phyloP scores from a whole-genome alignment of 176 grass and related monocot species.

The Carex myosuroides region DNA sequence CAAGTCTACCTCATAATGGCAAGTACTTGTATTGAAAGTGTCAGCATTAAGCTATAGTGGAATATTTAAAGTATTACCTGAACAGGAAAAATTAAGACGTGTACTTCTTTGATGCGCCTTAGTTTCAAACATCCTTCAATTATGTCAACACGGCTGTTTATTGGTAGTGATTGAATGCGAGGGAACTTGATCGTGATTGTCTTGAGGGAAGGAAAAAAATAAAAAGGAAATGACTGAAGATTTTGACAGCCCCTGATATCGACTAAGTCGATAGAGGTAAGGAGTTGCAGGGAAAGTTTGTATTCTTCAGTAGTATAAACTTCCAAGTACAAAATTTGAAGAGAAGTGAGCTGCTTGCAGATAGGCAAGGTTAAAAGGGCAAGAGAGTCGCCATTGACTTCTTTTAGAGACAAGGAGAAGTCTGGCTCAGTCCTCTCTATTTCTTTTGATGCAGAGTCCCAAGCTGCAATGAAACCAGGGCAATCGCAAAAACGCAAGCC shows the following conservation, averaged over 20 bases:
- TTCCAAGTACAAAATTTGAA: background rate
- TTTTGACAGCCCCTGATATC: fast-evolving
- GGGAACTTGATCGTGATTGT: background rate
- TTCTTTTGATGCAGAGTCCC: background rate
- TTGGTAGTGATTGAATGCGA: background rate
- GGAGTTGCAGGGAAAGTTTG: slow-evolving; percentile 1
- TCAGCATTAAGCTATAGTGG: background rate
- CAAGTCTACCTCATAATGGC: background rate
- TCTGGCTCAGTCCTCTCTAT: background rate
- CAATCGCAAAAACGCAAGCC: fast-evolving
- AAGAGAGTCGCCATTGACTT: fast-evolving
- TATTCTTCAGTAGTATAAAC: slow-evolving; percentile 1
- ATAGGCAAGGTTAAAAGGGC: background rate
- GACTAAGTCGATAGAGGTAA: slow-evolving; percentile 19
- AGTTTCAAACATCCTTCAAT: background rate
- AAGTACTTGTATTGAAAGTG: background rate
- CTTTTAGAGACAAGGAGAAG: background rate
- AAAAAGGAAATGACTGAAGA: background rate
- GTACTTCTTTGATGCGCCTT: background rate
- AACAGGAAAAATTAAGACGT: background rate
- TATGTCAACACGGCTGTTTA: background rate
- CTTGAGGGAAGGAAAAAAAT: slow-evolving; percentile 16
- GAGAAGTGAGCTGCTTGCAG: slow-evolving; percentile 19
- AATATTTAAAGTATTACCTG: background rate
- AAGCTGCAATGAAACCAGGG: background rate